Evolutionary conservation across 177 flowering plant genomes (phyloP).

Genomic region (Vitis hybrid): DNA sequence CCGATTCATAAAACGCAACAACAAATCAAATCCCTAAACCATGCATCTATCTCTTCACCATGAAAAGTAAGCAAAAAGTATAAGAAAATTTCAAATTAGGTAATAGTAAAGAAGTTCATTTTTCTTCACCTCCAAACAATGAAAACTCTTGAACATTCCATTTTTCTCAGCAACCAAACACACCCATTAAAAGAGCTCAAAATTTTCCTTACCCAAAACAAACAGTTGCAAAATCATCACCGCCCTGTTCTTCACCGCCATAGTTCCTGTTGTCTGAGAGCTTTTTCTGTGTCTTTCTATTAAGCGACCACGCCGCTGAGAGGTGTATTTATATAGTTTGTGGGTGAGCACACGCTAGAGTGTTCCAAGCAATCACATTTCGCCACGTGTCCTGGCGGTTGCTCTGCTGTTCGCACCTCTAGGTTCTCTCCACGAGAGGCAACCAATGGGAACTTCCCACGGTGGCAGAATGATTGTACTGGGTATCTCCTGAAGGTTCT

Average conservation of each 20-base stretch:
- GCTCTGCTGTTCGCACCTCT: not conserved
- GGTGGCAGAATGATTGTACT: not conserved
- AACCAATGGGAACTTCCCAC: constrained; percentile 2
- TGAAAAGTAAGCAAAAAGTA: too few relatives aligned
- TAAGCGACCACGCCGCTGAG: not conserved
- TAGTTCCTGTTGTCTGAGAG: not conserved
- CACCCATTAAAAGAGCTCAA: not conserved
- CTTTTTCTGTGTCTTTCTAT: not conserved
- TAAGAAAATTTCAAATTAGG: too few relatives aligned
- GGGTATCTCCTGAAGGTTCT: constrained; percentile 6
- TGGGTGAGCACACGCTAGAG: constrained; percentile 15
- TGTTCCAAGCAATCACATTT: constrained; percentile 10
- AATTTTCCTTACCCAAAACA: constrained; percentile 13
- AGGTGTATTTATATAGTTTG: constrained; percentile 9
- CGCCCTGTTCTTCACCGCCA: constrained; percentile 14
- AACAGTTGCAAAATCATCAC: constrained; percentile 16
- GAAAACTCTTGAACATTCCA: not conserved
- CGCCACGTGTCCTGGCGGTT: constrained; percentile 4
- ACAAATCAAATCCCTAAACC: too few relatives aligned
- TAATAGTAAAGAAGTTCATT: not conserved
- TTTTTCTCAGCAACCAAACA: not conserved
- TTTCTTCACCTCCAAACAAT: not conserved
- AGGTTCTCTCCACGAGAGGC: not conserved
- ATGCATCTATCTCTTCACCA: too few relatives aligned
- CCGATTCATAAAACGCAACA: too few relatives aligned